Evolutionary conservation across 1,139 yeast genomes (phyloP).

Genomic region (Candida glucosophila): DNA sequence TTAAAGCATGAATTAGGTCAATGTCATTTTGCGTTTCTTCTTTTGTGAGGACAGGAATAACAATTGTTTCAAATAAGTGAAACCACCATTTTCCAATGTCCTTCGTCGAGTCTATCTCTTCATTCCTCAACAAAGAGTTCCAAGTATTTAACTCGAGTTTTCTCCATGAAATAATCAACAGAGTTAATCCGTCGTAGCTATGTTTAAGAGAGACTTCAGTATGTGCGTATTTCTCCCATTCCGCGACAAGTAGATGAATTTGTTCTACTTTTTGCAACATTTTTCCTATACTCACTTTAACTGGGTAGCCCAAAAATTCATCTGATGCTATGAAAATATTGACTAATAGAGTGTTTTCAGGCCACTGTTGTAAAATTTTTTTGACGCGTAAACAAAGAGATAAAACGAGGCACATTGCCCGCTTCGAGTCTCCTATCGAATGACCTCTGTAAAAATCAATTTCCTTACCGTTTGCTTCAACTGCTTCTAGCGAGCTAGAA

Average conservation of each 20-base stretch:
- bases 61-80: slow-evolving; percentile 69
- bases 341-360: slow-evolving; percentile 85
- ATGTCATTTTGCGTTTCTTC: slow-evolving; percentile 22
- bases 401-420: slow-evolving; percentile 46
- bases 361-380: slow-evolving; percentile 67
- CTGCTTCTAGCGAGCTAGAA: no score
- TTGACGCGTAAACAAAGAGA: slow-evolving; percentile 39
- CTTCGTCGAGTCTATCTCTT: slow-evolving; percentile 44
- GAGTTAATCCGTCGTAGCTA: slow-evolving; percentile 51
- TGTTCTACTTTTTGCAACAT: slow-evolving; percentile 80
- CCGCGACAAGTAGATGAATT: slow-evolving; percentile 69
- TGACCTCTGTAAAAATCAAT: slow-evolving; percentile 67
- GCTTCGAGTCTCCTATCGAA: slow-evolving; percentile 50
- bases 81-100: slow-evolving; percentile 84
- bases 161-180: slow-evolving; percentile 83
- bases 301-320: slow-evolving; percentile 59
- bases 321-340: slow-evolving; percentile 57
- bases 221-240: slow-evolving; percentile 93
- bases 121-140: slow-evolving; percentile 66
- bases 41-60: slow-evolving; percentile 34
- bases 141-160: slow-evolving; percentile 78
- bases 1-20: slow-evolving; percentile 59
- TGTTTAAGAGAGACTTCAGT: slow-evolving; percentile 57
- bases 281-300: slow-evolving; percentile 67
- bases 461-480: no score